Evolutionary conservation across 108 stramenopile genomes (phyloP).

Genomic region (Nitzschia palea): DNA sequence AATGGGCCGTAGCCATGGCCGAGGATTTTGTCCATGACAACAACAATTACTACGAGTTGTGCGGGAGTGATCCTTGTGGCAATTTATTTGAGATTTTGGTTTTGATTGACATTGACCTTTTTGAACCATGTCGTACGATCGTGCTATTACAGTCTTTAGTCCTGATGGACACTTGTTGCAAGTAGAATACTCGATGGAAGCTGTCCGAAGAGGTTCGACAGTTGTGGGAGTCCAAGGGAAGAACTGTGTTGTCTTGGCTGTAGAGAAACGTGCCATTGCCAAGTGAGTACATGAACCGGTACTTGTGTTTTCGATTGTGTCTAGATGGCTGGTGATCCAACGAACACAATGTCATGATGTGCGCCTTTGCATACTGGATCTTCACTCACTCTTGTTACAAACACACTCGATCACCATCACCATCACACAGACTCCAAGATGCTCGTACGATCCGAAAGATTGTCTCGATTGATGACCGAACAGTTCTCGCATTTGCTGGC

Average conservation of each 20-base stretch:
- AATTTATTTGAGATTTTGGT: too few relatives aligned
- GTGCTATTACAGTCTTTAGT: constrained; percentile 99
- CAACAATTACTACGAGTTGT: background rate
- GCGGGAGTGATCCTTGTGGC: too few relatives aligned
- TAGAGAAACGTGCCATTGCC: constrained; percentile 96
- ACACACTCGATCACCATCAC: too few relatives aligned
- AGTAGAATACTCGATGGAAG: constrained; percentile 99
- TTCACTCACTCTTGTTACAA: too few relatives aligned
- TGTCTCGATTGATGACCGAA: constrained; percentile 91
- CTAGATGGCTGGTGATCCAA: too few relatives aligned
- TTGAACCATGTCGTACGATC: constrained; percentile 91
- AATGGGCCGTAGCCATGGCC: background rate
- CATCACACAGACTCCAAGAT: constrained; percentile 84
- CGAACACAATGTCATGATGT: too few relatives aligned
- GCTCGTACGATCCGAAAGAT: constrained; percentile 99
- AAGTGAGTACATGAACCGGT: constrained; percentile 68
- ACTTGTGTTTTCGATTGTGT: too few relatives aligned
- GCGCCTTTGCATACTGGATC: too few relatives aligned
- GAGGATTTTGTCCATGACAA: background rate
- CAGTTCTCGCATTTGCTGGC: constrained; percentile 98
- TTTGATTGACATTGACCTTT: background rate
- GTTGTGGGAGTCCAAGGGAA: constrained; percentile 97
- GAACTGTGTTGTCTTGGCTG: constrained; percentile 96
- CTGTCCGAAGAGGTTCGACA: constrained; percentile 97
- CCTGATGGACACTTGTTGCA: constrained; percentile 99